Conservation (phyloP, 805 yeast genomes). For the Torulaspora maleeae region DNA sequence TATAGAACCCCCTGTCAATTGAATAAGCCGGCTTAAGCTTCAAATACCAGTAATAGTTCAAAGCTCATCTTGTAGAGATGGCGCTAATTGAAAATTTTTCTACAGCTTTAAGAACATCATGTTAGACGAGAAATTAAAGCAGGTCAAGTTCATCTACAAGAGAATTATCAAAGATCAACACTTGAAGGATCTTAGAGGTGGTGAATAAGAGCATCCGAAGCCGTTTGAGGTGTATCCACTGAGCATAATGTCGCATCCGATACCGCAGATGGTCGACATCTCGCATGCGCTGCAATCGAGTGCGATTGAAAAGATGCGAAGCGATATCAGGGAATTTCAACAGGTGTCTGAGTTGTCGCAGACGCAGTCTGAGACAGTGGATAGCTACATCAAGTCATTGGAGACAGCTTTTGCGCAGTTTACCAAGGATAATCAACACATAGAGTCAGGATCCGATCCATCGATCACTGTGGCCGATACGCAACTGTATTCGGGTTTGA, state of each 20-base stretch:
- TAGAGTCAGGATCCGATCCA: slow-evolving; percentile 18
- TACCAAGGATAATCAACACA: slow-evolving; percentile 29
- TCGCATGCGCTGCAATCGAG: slow-evolving; percentile 31
- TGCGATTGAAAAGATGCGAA: slow-evolving; percentile 28
- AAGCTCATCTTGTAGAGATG: background rate
- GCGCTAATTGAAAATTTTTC: slow-evolving; percentile 1
- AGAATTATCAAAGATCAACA: background rate
- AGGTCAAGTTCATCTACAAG: background rate
- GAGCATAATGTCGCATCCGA: slow-evolving; percentile 21
- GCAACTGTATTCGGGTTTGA: slow-evolving; percentile 30
- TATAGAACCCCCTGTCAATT: background rate
- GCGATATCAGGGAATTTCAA: slow-evolving; percentile 23
- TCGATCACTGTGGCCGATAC: slow-evolving; percentile 28
- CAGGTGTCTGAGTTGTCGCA: slow-evolving; percentile 12
- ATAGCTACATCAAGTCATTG: slow-evolving; percentile 24
- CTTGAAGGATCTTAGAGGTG: background rate
- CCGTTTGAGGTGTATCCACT: background rate
- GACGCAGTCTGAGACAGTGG: slow-evolving; percentile 18
- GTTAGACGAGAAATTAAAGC: background rate
- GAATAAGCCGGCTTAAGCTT: background rate
- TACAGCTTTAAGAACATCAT: background rate
- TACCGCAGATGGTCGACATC: slow-evolving; percentile 33
- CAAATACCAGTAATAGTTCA: background rate
- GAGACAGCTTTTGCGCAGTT: slow-evolving; percentile 24
- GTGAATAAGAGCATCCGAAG: background rate